phyloP scores from a whole-genome alignment of 73 alveolate species.

The Paraurostyla sp. region DNA sequence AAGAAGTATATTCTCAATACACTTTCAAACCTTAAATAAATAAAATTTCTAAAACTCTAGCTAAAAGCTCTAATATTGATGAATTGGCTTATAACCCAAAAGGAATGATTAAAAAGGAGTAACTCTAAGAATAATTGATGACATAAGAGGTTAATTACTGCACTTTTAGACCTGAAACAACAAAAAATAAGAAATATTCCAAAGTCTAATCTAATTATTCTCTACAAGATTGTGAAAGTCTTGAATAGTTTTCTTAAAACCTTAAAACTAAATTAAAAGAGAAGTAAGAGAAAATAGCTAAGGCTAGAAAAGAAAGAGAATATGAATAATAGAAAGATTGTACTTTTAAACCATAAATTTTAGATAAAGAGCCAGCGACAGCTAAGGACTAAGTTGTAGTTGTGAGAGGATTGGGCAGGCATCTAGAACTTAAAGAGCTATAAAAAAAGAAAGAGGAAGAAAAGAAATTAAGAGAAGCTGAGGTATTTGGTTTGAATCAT shows the following conservation, averaged over 20 bases:
- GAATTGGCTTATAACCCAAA: constrained; percentile 58
- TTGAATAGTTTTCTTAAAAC: constrained; percentile 49
- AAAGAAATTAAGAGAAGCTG: constrained; percentile 63
- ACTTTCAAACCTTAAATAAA: constrained; percentile 69
- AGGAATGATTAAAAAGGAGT: background rate
- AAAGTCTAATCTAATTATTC: constrained; percentile 40
- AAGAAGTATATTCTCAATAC: constrained; percentile 60
- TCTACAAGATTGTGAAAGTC: background rate
- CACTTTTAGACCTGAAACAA: constrained; percentile 65
- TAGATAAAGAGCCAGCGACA: constrained; percentile 26
- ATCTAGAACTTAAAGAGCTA: constrained; percentile 66
- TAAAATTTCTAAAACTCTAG: constrained; percentile 49
- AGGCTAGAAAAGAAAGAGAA: constrained; percentile 55
- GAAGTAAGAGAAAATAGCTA: constrained; percentile 54
- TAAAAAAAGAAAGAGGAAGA: constrained; percentile 59
- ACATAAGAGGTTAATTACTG: constrained; percentile 55
- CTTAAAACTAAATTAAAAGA: constrained; percentile 57
- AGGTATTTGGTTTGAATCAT: constrained; percentile 67
- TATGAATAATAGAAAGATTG: constrained; percentile 66
- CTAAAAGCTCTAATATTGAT: constrained; percentile 37
- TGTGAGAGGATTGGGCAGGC: constrained; percentile 72
- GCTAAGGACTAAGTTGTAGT: constrained; percentile 57
- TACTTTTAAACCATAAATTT: constrained; percentile 59
- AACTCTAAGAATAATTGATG: background rate
- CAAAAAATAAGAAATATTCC: constrained; percentile 22